Evolutionary conservation across 768 basidiomycete species (phyloP), one percentile per base, ranked within the genome.

Genomic region (Chalciporus pseudorubinellus): DNA sequence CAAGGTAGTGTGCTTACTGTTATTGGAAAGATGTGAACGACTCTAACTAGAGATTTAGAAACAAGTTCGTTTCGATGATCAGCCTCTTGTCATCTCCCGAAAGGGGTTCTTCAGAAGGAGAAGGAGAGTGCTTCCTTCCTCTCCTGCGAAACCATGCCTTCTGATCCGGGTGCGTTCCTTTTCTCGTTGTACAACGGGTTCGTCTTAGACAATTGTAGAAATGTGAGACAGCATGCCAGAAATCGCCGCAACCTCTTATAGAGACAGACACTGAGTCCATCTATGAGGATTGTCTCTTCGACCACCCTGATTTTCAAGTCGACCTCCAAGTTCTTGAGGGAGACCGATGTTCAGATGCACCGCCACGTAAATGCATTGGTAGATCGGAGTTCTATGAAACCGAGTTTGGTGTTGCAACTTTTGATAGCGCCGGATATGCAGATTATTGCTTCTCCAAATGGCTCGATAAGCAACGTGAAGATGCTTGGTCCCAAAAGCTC

Each of bases 211-310:
- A n/a, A n/a, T 20, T 31, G 14, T 38, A 70, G 66, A 53, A 46
- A 33, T 46, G 22, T 19, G 52, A 46, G 31, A 45, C 56, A 19
- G 29, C 44, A 4, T 39, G 16, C 26, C 22, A 16, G 24, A 28
- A 46, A 6, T 11, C 22, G 12, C 16, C 42, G 10, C 36, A 58
- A 14, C 40, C 53, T 4, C 13, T 22, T 18, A 36, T 22, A 16
- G 54, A 57, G 39, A 21, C 44, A 33, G 66, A 68, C 36, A 36
- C 43, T 13, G 28, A 9, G 8, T 68, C 68, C 11, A 39, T 66
- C 14, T 68, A 68, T 31, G 67, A 70, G 45, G 67, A 68, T 12
- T 68, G 64, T 49, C 50, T 62, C 11, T 59, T 60, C 7, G 53
- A 60, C 16, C 39, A 63, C 53, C 52, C 58, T 3, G 53, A 49